Conservation (phyloP, 129 eudicot genomes). For the Flaveria ramosissima region DNA sequence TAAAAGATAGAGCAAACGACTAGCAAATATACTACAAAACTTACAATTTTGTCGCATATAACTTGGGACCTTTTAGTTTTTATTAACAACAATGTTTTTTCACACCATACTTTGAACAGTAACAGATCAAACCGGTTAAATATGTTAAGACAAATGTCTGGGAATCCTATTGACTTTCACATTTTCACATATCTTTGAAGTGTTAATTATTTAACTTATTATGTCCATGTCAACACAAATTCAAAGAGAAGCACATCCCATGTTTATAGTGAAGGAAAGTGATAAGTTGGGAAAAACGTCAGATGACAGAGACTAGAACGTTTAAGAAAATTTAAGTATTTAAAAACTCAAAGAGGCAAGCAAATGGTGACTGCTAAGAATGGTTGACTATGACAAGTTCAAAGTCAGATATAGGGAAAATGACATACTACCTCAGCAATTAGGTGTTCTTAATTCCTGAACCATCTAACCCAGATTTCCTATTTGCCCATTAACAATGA, state of each 20-base stretch:
- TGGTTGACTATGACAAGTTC: not conserved
- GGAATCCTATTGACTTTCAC: not conserved
- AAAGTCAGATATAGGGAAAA: not conserved
- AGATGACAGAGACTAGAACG: not conserved
- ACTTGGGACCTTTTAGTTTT: not conserved
- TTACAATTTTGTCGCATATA: not conserved
- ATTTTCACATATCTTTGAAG: not conserved
- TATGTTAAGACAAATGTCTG: not conserved
- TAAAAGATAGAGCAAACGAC: not conserved
- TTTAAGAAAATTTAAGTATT: not conserved
- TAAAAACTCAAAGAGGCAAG: not conserved
- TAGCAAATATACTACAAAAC: not conserved
- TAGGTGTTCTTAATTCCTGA: not conserved
- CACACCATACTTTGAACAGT: not conserved
- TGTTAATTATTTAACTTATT: not conserved
- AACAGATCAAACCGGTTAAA: not conserved
- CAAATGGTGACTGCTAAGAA: slow-evolving; percentile 7
- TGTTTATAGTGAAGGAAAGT: not conserved
- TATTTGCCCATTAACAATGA: not conserved
- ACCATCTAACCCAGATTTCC: not conserved
- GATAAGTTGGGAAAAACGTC: not conserved
- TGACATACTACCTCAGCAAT: not conserved
- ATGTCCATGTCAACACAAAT: no score
- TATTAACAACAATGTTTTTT: not conserved
- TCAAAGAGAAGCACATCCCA: not conserved